Base-by-base conservation (phyloP, 2,329 filamentous ascomycete genomes). In the Diplodia mutila region DNA sequence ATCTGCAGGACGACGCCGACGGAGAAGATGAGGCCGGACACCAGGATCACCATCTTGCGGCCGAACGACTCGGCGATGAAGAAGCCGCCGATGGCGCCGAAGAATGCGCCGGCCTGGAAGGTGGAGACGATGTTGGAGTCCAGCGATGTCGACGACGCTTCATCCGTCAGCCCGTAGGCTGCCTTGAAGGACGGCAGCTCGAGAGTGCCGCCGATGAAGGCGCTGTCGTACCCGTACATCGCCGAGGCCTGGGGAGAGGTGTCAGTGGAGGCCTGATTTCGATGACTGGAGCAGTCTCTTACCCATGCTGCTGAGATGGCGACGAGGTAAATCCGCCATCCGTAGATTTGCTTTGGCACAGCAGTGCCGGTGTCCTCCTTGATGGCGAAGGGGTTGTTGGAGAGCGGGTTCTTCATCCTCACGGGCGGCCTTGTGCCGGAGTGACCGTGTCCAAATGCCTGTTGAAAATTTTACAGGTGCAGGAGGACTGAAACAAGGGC, bases 91-190 rank as follows among this genome's bases (percentile, higher is more conserved):
- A 91, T 81, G 68, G 88, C 87, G 46, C 89, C 88, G 66, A 86
- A 81, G 76, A 91, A 91, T 69, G 87, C 90, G 61, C 89, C 89
- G 51, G 85, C 89, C 77, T 91, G 89, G 14, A 91, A 83, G 0
- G 87, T 89, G 21, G 88, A 90, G 29, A 91, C 89, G 68, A 92
- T 88, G 74, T 90, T 91, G 71, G 89, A 86, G 59, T 85, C 85
- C 59, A 90, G 80, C 70, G 88, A 84, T 32, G 85, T 85, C 37
- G 79, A 52, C 5, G 61, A 29, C 1, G 81, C 76, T 25, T 77
- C 74, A 59, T 78, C 75, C 16, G 42, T 23, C 23, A 65, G 48
- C 2, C 61, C 61, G 48, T 52, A 65, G 21, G 61, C 49, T 81
- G 78, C 76, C 74, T 86, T 83, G 70, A 89, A 90, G 8, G 82